Conservation (phyloP, 2,329 filamentous ascomycete genomes). For the Diaporthe nobilis region DNA sequence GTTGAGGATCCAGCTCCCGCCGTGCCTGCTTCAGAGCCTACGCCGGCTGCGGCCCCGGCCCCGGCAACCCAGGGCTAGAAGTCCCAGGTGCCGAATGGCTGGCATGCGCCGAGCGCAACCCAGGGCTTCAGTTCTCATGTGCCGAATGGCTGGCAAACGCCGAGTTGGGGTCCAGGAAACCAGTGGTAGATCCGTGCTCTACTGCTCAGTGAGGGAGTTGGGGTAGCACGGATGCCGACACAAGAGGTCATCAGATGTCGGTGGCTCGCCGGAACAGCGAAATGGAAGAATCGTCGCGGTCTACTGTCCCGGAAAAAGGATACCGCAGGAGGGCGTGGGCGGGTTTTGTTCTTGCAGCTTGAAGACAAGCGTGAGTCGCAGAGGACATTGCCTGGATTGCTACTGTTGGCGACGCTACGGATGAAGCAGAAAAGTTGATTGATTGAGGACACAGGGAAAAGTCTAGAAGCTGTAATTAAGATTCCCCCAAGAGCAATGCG, state of each 20-base stretch:
- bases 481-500: conserved; percentile 41
- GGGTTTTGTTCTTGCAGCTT: conserved; percentile 18
- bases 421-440: conserved; percentile 8
- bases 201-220: not conserved
- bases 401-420: not conserved
- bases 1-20: conserved; percentile 19
- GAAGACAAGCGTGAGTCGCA: not conserved
- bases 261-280: not conserved
- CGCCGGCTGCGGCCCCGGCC: conserved; percentile 1
- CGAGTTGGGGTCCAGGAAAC: not conserved
- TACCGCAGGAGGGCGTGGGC: not conserved
- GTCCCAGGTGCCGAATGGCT: conserved; percentile 35
- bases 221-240: not conserved
- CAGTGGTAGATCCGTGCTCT: not conserved
- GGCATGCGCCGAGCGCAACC: not conserved
- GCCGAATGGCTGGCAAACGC: not conserved
- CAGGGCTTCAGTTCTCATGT: conserved; percentile 40
- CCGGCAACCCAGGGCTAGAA: conserved; percentile 37
- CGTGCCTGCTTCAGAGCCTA: conserved; percentile 11
- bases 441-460: not conserved
- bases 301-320: not conserved
- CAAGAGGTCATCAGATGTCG: not conserved
- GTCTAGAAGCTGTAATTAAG: conserved; percentile 36
- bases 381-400: not conserved
- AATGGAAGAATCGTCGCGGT: not conserved